Conservation (phyloP, 2,329 filamentous ascomycete genomes). For the Plectosphaerella plurivora region DNA sequence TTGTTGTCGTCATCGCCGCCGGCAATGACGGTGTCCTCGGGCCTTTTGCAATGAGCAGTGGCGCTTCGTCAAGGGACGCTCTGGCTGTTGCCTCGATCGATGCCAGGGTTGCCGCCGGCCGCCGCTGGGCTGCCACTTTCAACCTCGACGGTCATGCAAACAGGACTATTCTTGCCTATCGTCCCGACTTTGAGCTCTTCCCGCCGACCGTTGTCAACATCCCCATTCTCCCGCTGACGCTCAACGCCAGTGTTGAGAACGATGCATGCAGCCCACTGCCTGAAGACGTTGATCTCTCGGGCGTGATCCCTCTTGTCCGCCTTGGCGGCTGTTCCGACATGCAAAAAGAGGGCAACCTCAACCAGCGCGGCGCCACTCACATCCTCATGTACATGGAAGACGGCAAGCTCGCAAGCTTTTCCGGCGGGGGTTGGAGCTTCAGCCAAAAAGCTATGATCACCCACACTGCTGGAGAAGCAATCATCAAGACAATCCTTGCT, state of each 20-base stretch:
- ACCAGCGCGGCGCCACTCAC: conserved; percentile 51
- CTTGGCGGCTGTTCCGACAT: conserved; percentile 47
- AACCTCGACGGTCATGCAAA: conserved; percentile 14
- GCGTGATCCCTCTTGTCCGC: conserved; percentile 34
- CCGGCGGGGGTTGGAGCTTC: not conserved
- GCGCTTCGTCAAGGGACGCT: conserved; percentile 18
- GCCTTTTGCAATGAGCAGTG: conserved; percentile 16
- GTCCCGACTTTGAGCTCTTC: conserved; percentile 14
- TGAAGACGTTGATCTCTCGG: conserved; percentile 30
- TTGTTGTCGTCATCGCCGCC: conserved; percentile 15
- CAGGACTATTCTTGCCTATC: conserved; percentile 17
- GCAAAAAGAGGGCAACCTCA: conserved; percentile 48
- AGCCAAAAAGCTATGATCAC: not conserved
- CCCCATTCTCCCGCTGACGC: not conserved
- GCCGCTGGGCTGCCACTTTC: conserved; percentile 15
- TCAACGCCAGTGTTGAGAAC: conserved; percentile 4
- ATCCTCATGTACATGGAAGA: conserved; percentile 58
- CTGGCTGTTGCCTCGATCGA: conserved; percentile 15
- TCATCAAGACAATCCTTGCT: conserved; percentile 10
- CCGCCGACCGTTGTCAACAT: conserved; percentile 2
- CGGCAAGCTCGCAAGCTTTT: conserved; percentile 18
- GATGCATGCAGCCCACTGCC: conserved; percentile 22
- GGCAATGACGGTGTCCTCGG: conserved; percentile 12
- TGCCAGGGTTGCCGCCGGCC: conserved; percentile 5
- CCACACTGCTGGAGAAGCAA: conserved; percentile 9